These are phyloP conservation scores for Pyrus pyrifolia DNA, from an alignment of 306 rosid genomes.

Conservation along the genomic window DNA sequence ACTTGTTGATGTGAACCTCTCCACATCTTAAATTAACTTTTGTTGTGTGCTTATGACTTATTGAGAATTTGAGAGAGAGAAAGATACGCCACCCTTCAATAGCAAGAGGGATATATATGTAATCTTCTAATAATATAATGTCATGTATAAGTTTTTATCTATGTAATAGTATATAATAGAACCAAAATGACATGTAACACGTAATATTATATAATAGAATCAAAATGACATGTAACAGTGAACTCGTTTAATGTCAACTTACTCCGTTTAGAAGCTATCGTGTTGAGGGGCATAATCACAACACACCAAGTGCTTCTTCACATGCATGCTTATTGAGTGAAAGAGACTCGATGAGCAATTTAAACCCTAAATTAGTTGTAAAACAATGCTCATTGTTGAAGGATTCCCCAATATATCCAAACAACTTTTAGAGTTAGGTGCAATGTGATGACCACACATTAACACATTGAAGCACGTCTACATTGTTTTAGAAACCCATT, in stretches of 20 bases:
- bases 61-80: neutral
- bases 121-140: no score
- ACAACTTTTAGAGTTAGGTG: slow-evolving; percentile 1
- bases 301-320: slow-evolving; percentile 48
- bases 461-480: neutral
- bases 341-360: neutral
- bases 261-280: neutral
- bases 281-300: slow-evolving; percentile 27
- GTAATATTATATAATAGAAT: no score
- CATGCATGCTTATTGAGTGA: slow-evolving; percentile 18
- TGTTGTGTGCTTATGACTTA: neutral
- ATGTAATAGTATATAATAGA: no score
- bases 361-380: slow-evolving; percentile 17
- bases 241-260: no score
- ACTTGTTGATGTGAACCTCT: slow-evolving; percentile 1
- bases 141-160: no score
- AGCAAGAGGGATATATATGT: no score
- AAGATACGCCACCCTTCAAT: neutral
- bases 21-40: neutral
- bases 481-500: slow-evolving; percentile 1
- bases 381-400: neutral
- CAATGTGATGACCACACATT: neutral
- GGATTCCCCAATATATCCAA: neutral
- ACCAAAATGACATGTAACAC: no score
- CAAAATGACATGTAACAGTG: neutral